Evolutionary conservation across 2,329 filamentous ascomycete species (phyloP).

Genomic region (Fusarium decemcellulare): DNA sequence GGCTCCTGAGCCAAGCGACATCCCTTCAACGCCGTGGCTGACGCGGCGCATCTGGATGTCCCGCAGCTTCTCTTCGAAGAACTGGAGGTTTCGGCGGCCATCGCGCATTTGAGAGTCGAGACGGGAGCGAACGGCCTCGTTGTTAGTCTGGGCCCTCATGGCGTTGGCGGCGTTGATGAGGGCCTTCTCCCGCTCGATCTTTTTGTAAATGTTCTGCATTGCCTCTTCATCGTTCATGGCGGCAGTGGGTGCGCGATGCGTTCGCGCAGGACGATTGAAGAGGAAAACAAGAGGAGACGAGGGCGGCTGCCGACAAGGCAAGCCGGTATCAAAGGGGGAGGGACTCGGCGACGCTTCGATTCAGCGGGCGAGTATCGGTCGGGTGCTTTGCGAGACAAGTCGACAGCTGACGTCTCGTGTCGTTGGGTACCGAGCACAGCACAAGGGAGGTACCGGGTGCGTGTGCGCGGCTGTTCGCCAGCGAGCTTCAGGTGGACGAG

Average conservation of each 20-base stretch:
- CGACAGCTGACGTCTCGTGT: constrained; percentile 35
- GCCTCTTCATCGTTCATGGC: constrained; percentile 76
- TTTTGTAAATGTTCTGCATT: constrained; percentile 87
- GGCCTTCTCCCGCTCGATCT: constrained; percentile 98
- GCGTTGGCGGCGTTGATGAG: constrained; percentile 94
- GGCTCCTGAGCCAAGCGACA: constrained; percentile 68
- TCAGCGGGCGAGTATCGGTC: constrained; percentile 31
- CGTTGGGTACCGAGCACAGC: constrained; percentile 30
- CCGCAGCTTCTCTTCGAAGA: constrained; percentile 92
- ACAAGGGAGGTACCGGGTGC: constrained; percentile 22
- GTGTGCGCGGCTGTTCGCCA: constrained; percentile 24
- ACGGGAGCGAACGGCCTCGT: constrained; percentile 89
- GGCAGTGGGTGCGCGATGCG: constrained; percentile 58
- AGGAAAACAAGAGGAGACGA: constrained; percentile 16
- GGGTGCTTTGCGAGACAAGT: constrained; percentile 1
- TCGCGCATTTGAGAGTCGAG: constrained; percentile 96
- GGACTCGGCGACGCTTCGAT: constrained; percentile 28
- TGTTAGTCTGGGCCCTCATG: constrained; percentile 97
- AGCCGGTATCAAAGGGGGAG: constrained; percentile 29
- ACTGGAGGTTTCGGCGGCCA: constrained; percentile 92
- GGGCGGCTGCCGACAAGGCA: constrained; percentile 29
- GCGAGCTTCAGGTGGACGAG: constrained; percentile 33
- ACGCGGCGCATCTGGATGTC: constrained; percentile 89
- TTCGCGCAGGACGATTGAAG: constrained; percentile 53
- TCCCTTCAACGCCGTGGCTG: constrained; percentile 75